Base-by-base conservation (phyloP, 495 filamentous ascomycete species). In the Penicillium goetzii region DNA sequence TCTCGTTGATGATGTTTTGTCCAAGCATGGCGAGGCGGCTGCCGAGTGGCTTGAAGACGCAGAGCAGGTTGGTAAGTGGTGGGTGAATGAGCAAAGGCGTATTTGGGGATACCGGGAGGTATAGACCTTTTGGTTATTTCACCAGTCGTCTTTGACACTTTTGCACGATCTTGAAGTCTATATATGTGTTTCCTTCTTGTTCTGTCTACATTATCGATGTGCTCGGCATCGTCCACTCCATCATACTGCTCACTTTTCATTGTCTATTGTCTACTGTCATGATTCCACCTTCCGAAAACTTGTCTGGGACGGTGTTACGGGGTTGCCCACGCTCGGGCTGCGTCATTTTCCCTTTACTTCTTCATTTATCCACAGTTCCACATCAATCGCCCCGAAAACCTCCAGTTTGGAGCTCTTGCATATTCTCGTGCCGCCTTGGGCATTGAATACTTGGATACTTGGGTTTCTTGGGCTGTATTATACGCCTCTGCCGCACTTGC, bases 61-160 rank as follows among this genome's bases (percentile, higher is more conserved):
- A 6, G 74, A 75, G 60, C 62, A 67, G 58, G 72, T 81, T 32
- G 76, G 66, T 9, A 66, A 68, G 30, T 81, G 78, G 78, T 78
- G 70, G 67, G 69, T 77, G 19, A 72, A 63, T 52, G 76, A 81
- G 58, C 73, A 78, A 63, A 71, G 72, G 28, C 68, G 74, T n/a
- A 70, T 78, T 26, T 81, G 78, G 78, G 74, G 76, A 26, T 81
- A 80, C 60, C 62, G 70, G 17, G 70, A 71, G 55, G 66, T 60
- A 15, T 71, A 53, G 34, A 1, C 1, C 38, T 28, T 43, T 32
- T 12, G 0, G 19, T 1, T 43, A 12, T 15, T n/a, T n/a, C 32
- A n/a, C 21, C n/a, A 21, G 17, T 52, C 30, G 15, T 17, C 11
- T 55, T 38, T 25, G 14, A 23, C 26, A 30, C 8, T 51, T 51